A percentile compares a stretch with the other conserved stretches of the same genome.
Conservation (phyloP, 768 basidiomycete genomes). For the Russula ochroleuca region DNA sequence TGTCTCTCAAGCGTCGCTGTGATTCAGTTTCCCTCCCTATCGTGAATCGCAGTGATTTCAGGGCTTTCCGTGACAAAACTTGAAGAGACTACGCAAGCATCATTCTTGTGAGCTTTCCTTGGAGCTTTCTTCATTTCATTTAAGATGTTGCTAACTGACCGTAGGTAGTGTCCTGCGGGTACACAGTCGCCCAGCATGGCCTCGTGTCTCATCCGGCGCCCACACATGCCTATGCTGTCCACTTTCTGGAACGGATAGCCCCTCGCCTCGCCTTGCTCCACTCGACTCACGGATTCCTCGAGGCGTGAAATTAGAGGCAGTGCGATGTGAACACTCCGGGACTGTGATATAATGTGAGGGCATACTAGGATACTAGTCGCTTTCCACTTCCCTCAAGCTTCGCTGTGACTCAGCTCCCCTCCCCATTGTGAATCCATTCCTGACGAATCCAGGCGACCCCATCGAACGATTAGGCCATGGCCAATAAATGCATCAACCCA, state of each 20-base stretch:
- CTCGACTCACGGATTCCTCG: not conserved
- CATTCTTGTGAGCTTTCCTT: not conserved
- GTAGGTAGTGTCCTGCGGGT: not conserved
- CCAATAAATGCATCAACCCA: not conserved
- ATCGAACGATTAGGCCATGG: not conserved
- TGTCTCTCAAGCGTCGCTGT: too few species aligned
- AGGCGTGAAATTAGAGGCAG: not conserved
- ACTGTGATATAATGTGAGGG: not conserved
- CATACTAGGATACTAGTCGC: not conserved
- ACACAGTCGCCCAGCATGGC: not conserved
- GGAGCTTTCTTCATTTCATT: not conserved
- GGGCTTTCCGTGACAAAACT: not conserved
- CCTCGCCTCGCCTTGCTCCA: not conserved
- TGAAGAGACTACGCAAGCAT: not conserved
- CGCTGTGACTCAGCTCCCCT: not conserved
- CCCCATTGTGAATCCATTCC: not conserved
- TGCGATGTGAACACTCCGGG: not conserved
- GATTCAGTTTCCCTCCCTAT: too few species aligned
- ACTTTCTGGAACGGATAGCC: not conserved
- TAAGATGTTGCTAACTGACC: not conserved
- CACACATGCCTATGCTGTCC: not conserved
- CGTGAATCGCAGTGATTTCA: too few species aligned
- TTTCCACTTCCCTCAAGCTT: not conserved
- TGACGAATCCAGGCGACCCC: not conserved
- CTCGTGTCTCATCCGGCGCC: not conserved